Evolutionary conservation across 495 filamentous ascomycete genomes (phyloP).

Genomic region (Terfezia claveryi): DNA sequence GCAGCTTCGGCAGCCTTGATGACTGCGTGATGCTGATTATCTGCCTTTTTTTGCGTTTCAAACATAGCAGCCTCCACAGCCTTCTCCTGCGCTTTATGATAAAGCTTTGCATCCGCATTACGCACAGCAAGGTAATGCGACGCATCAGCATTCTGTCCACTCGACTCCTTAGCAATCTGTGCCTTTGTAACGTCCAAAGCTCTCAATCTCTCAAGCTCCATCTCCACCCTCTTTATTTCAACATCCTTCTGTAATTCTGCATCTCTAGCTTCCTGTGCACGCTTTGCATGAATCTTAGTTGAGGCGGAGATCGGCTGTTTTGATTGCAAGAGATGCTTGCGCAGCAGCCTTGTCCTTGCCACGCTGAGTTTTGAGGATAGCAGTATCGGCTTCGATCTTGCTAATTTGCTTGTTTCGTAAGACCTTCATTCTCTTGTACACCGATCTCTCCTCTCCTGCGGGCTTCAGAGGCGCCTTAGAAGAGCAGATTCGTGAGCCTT

Average conservation of each 20-base stretch:
- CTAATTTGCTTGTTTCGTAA: constrained; percentile 59
- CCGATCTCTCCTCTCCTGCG: constrained; percentile 58
- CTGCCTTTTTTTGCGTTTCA: constrained; percentile 12
- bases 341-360: constrained; percentile 58
- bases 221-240: constrained; percentile 48
- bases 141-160: constrained; percentile 53
- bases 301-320: constrained; percentile 48
- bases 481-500: constrained; percentile 68
- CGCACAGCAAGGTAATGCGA: constrained; percentile 31
- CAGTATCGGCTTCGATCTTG: constrained; percentile 61
- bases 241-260: constrained; percentile 56
- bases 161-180: constrained; percentile 45
- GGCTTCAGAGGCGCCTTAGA: constrained; percentile 64
- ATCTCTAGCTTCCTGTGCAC: constrained; percentile 47
- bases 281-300: constrained; percentile 44
- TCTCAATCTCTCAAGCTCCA: constrained; percentile 55
- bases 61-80: constrained; percentile 30
- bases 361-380: constrained; percentile 60
- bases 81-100: constrained; percentile 33
- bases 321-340: constrained; percentile 46
- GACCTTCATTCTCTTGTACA: constrained; percentile 52
- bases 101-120: constrained; percentile 36
- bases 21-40: constrained; percentile 20
- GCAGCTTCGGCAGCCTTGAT: constrained; percentile 22
- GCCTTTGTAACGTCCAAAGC: constrained; percentile 58